phyloP scores from a whole-genome alignment of 2,329 filamentous ascomycete genomes.

The Aspergillus sergii region DNA sequence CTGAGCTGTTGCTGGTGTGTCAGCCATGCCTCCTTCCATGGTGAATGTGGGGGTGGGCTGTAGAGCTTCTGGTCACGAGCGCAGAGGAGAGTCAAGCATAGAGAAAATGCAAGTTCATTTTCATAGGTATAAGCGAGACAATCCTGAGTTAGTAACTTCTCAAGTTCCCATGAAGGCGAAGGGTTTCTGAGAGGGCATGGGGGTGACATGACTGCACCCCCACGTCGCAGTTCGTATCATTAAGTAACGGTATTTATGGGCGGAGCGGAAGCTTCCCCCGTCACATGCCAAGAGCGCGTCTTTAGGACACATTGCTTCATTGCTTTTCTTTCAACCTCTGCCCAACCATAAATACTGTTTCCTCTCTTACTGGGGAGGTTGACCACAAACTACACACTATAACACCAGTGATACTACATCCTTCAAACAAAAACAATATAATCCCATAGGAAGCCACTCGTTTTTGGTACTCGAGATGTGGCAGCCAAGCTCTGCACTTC shows the following conservation, averaged over 20 bases:
- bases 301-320: conserved; percentile 44
- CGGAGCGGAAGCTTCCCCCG: conserved; percentile 11
- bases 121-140: background rate
- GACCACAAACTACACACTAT: background rate
- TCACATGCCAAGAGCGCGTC: conserved; percentile 40
- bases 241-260: background rate
- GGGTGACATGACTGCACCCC: background rate
- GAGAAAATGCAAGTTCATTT: background rate
- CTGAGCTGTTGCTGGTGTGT: background rate
- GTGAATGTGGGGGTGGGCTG: background rate
- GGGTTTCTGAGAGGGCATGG: background rate
- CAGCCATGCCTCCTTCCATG: background rate
- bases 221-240: background rate
- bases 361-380: conserved; percentile 1
- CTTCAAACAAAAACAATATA: background rate
- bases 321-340: background rate
- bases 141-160: background rate
- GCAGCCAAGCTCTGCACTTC: conserved; percentile 46
- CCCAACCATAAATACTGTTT: conserved; percentile 3
- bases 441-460: background rate
- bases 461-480: conserved; percentile 31
- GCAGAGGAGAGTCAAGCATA: background rate
- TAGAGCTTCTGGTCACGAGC: background rate
- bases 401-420: background rate
- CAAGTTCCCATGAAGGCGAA: background rate